Evolutionary conservation across 2,329 filamentous ascomycete genomes (phyloP).

Genomic region (Calonectria pseudoturangicola): DNA sequence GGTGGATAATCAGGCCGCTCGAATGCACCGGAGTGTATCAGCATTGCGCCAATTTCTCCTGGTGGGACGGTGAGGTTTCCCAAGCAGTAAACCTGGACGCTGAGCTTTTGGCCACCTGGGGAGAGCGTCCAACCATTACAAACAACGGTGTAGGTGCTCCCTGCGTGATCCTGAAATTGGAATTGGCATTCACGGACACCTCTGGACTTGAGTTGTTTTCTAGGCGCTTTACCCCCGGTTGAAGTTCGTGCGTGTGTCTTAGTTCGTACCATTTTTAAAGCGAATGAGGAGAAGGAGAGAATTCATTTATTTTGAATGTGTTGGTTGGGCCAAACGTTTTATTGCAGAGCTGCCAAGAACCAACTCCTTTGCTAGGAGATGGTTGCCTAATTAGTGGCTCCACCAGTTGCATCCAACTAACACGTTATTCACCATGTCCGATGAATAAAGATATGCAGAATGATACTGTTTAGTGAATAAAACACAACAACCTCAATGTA

Average conservation of each 20-base stretch:
- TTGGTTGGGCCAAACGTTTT: neutral
- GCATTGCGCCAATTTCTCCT: neutral
- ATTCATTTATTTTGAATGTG: too few relatives aligned
- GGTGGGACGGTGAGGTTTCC: conserved; percentile 9
- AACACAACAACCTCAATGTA: too few relatives aligned
- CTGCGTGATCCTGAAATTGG: conserved; percentile 60
- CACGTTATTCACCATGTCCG: too few relatives aligned
- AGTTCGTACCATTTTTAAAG: neutral
- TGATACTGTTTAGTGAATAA: too few relatives aligned
- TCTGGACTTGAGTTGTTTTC: neutral
- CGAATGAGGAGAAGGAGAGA: neutral
- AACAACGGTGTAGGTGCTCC: conserved; percentile 31
- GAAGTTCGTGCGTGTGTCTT: neutral
- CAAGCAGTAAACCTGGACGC: conserved; percentile 45
- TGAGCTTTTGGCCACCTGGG: conserved; percentile 34
- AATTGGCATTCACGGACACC: neutral
- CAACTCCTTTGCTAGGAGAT: neutral
- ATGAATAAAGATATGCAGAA: too few relatives aligned
- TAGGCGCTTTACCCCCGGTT: neutral
- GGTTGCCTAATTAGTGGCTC: neutral
- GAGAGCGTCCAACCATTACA: neutral
- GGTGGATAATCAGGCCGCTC: conserved; percentile 3
- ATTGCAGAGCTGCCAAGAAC: neutral
- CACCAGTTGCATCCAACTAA: too few relatives aligned
- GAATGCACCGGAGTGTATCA: conserved; percentile 12